Conservation (phyloP, 768 basidiomycete species). For the Mycena metata region DNA sequence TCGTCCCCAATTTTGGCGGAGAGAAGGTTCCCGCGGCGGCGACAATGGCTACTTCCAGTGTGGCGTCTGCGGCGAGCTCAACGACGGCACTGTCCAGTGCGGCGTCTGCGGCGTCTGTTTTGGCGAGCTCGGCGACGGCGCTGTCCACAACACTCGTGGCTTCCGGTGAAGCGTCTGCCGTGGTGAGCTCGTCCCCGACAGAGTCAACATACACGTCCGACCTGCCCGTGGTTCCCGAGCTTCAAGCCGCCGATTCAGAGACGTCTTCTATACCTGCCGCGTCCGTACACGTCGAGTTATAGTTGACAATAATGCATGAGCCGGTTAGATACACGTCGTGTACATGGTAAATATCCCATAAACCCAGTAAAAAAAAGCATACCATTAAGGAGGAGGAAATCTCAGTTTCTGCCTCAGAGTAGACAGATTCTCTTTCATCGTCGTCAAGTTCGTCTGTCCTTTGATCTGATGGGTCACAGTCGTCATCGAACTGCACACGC, state of each 20-base stretch:
- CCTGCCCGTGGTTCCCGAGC: background rate
- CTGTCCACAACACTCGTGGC: no score
- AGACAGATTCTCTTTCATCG: conserved; percentile 26
- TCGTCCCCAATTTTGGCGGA: conserved; percentile 67
- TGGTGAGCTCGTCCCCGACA: conserved; percentile 16
- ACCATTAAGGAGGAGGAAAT: no score
- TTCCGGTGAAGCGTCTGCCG: background rate
- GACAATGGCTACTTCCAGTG: conserved; percentile 19
- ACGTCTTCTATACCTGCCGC: conserved; percentile 13
- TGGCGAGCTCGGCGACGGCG: background rate
- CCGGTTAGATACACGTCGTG: no score
- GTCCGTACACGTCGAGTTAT: conserved; percentile 29
- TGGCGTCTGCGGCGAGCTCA: no score
- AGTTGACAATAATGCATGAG: background rate
- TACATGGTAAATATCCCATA: no score
- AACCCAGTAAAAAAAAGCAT: no score
- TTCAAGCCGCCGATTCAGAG: background rate
- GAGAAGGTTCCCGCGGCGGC: conserved; percentile 49
- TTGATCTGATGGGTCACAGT: conserved; percentile 24
- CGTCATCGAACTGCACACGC: background rate
- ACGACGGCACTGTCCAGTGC: no score
- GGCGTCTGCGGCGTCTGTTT: no score
- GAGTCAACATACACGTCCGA: conserved; percentile 7
- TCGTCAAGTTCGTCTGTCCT: conserved; percentile 27
- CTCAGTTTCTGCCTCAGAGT: conserved; percentile 14